Evolutionary conservation across 163 green algal species (phyloP).

Genomic region (Prototheca stagnorum): DNA sequence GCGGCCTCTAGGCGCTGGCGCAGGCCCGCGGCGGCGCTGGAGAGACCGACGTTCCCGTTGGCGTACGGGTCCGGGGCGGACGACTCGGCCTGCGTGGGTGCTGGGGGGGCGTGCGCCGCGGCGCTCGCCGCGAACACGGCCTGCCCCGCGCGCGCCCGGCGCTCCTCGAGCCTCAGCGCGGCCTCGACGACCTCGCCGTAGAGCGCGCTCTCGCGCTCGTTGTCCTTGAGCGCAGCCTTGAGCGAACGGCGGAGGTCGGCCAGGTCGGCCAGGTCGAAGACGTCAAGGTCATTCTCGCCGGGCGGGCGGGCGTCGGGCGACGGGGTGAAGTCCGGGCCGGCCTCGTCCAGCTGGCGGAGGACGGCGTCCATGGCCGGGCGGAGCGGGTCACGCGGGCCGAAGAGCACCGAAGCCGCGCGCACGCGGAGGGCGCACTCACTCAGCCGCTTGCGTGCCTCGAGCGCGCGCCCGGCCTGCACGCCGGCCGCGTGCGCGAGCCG

Average conservation of each 20-base stretch:
- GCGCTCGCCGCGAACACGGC: neutral
- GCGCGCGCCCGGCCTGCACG: slow-evolving; percentile 19
- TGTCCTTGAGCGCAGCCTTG: slow-evolving; percentile 23
- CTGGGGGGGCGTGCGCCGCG: neutral
- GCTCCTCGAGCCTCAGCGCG: slow-evolving; percentile 7
- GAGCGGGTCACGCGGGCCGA: slow-evolving; percentile 22
- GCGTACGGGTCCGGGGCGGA: too few species aligned
- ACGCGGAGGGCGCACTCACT: neutral
- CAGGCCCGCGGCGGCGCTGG: neutral
- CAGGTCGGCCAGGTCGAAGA: slow-evolving; percentile 33
- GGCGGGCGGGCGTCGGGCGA: neutral
- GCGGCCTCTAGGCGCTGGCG: slow-evolving; percentile 1
- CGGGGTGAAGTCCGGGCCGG: slow-evolving; percentile 1
- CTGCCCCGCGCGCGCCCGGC: too few species aligned
- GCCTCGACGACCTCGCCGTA: slow-evolving; percentile 42
- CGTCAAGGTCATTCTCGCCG: slow-evolving; percentile 38
- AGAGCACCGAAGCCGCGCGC: slow-evolving; percentile 8
- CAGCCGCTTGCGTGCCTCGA: slow-evolving; percentile 12
- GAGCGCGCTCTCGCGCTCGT: slow-evolving; percentile 28
- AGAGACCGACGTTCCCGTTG: too few species aligned
- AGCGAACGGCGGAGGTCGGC: slow-evolving; percentile 20
- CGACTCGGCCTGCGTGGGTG: too few species aligned
- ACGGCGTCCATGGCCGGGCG: slow-evolving; percentile 49
- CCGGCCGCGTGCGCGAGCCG: slow-evolving; percentile 28
- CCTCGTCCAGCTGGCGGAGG: slow-evolving; percentile 21